Percentiles rank a stretch among this genome's conserved stretches.
Conservation (phyloP, 2,329 filamentous ascomycete genomes). For the Monilinia fructigena region DNA sequence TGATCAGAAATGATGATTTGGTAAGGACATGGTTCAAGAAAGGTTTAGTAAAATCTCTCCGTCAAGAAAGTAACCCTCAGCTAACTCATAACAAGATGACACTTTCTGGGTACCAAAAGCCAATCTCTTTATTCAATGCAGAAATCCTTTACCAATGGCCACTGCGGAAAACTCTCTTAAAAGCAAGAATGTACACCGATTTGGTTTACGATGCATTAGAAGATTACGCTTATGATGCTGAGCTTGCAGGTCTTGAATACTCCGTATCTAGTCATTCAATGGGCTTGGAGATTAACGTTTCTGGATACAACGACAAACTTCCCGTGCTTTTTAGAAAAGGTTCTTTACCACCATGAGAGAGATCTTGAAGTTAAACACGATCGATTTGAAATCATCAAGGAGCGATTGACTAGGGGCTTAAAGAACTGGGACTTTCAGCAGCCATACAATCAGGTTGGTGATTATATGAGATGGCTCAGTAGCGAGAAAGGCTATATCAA, state of each 20-base stretch:
- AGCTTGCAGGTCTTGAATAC: constrained; percentile 86
- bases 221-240: constrained; percentile 94
- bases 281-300: constrained; percentile 75
- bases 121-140: constrained; percentile 76
- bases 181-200: constrained; percentile 77
- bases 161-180: constrained; percentile 78
- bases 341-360: constrained; percentile 81
- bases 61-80: background rate
- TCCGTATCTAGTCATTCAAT: constrained; percentile 68
- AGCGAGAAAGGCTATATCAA: constrained; percentile 75
- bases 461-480: constrained; percentile 78
- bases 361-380: constrained; percentile 83
- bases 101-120: constrained; percentile 98
- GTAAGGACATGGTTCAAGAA: constrained; percentile 96
- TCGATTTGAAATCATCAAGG: constrained; percentile 87
- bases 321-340: constrained; percentile 83
- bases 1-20: constrained; percentile 80
- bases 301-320: constrained; percentile 96
- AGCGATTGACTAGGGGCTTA: constrained; percentile 72
- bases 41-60: constrained; percentile 26
- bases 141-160: constrained; percentile 74
- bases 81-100: constrained; percentile 58
- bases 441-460: constrained; percentile 83
- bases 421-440: constrained; percentile 87
- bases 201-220: constrained; percentile 84